Evolutionary conservation across 345 rosid genomes (phyloP).

Genomic region (Ceriops tagal): DNA sequence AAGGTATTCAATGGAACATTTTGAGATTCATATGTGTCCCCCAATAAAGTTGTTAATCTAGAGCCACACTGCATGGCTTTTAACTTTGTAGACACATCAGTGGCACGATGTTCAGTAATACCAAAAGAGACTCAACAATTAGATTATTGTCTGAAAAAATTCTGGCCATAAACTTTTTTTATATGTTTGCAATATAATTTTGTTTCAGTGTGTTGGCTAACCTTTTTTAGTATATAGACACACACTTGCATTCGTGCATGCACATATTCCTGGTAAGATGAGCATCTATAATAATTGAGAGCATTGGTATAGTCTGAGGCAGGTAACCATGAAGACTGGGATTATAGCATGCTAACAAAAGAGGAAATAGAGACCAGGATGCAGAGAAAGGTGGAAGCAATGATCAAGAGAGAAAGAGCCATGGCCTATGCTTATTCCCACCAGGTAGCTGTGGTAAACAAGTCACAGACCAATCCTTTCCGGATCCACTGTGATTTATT

Average conservation of each 20-base stretch:
- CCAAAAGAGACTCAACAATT: neutral
- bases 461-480: neutral
- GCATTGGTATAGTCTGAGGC: slow-evolving; percentile 52
- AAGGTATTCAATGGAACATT: no score
- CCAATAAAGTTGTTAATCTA: no score
- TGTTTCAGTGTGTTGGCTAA: neutral
- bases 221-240: neutral
- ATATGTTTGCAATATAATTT: neutral
- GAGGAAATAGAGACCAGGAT: slow-evolving; percentile 69
- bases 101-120: neutral
- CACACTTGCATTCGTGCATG: neutral
- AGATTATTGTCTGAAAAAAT: no score
- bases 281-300: slow-evolving; percentile 10
- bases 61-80: no score
- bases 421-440: slow-evolving; percentile 88
- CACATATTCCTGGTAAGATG: neutral
- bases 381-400: slow-evolving; percentile 76
- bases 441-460: slow-evolving; percentile 46
- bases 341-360: slow-evolving; percentile 70
- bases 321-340: slow-evolving; percentile 69
- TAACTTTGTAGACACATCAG: neutral
- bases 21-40: no score
- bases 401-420: slow-evolving; percentile 79
- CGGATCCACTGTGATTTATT: neutral
- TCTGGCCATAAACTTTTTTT: neutral